Conservation (phyloP, 192 early-diverging fungal genomes). For the Backusella tuberculispora region DNA sequence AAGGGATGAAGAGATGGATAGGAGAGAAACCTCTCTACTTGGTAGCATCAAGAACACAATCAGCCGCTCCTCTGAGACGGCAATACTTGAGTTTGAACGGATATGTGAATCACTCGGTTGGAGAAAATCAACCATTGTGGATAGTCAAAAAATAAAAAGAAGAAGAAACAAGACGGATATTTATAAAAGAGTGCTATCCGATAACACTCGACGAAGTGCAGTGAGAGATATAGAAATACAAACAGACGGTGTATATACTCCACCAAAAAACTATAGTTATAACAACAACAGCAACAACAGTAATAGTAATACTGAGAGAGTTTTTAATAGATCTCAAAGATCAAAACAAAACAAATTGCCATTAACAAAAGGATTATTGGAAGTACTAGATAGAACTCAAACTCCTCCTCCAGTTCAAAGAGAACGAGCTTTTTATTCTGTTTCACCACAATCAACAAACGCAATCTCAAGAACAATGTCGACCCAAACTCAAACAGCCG, state of each 20-base stretch:
- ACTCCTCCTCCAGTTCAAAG: background rate
- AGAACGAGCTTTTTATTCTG: background rate
- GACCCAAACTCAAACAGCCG: background rate
- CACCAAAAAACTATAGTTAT: background rate
- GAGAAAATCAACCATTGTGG: background rate
- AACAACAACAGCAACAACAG: background rate
- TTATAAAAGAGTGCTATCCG: conserved; percentile 1
- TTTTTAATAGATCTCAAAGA: background rate
- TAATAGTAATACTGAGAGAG: background rate
- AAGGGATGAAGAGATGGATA: background rate
- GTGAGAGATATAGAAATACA: conserved; percentile 10
- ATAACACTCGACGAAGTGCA: background rate
- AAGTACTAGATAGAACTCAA: background rate
- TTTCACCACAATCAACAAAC: background rate
- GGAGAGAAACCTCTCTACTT: background rate
- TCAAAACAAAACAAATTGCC: background rate
- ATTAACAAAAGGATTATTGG: background rate
- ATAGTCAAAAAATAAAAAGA: conserved; percentile 4
- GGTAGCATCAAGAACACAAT: background rate
- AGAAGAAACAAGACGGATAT: conserved; percentile 1
- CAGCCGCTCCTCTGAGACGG: background rate
- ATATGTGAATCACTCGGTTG: conserved; percentile 1
- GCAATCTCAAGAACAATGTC: conserved; percentile 7
- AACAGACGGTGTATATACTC: background rate
- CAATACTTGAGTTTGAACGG: conserved; percentile 6